Evolutionary conservation across 192 early-diverging fungal species (phyloP).

Genomic region (Radiomyces spectabilis): DNA sequence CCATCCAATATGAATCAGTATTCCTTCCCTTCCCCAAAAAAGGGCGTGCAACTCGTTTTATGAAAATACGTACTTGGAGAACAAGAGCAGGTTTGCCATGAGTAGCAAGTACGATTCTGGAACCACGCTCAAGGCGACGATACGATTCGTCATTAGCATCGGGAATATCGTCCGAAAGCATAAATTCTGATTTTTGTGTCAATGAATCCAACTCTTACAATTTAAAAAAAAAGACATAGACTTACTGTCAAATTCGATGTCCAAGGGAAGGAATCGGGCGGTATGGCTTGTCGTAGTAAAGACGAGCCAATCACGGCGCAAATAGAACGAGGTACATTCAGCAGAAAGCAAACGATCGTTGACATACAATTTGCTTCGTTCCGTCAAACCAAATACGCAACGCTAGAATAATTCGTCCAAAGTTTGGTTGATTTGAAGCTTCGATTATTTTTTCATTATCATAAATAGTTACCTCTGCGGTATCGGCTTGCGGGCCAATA

Average conservation of each 20-base stretch:
- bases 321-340: constrained; percentile 80
- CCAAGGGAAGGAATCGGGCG: constrained; percentile 63
- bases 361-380: constrained; percentile 80
- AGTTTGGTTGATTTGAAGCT: too few relatives aligned
- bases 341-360: constrained; percentile 60
- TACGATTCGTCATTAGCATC: constrained; percentile 54
- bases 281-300: constrained; percentile 80
- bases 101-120: constrained; percentile 74
- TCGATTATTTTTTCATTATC: too few relatives aligned
- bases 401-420: constrained; percentile 25
- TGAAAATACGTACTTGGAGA: constrained; percentile 47
- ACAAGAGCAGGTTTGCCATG: constrained; percentile 62
- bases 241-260: constrained; percentile 20
- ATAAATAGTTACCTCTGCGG: background rate
- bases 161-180: constrained; percentile 35
- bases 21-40: too few relatives aligned
- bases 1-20: background rate
- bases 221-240: background rate
- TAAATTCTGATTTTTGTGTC: too few relatives aligned
- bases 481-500: constrained; percentile 1
- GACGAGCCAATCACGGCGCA: constrained; percentile 77
- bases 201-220: background rate
- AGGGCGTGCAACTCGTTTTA: background rate
- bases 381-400: constrained; percentile 64
- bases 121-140: constrained; percentile 87